Percentiles rank a stretch among this genome's conserved stretches.
Evolutionary conservation across 2,329 filamentous ascomycete species (phyloP).

Genomic region (Phaeosphaeria sp.): DNA sequence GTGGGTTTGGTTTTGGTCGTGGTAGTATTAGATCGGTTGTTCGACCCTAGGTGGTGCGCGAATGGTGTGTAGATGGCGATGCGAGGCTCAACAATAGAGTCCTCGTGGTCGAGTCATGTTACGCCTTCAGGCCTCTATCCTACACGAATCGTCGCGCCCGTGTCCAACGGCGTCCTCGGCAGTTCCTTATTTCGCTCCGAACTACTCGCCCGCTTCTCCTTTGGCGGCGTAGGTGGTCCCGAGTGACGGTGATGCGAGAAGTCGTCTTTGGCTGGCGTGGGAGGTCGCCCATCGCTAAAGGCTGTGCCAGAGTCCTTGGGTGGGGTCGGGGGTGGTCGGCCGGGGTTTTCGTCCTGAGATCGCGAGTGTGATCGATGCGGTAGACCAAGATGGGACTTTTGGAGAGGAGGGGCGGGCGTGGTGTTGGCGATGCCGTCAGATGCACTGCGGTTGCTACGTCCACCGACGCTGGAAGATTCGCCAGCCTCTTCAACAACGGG

Average conservation of each 20-base stretch:
- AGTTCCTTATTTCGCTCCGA: constrained; percentile 42
- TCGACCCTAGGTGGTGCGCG: too few relatives aligned
- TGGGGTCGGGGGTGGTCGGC: constrained; percentile 53
- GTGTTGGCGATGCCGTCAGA: constrained; percentile 22
- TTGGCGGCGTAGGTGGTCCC: constrained; percentile 50
- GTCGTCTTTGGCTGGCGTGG: constrained; percentile 48
- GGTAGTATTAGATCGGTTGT: too few relatives aligned
- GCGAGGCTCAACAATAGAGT: too few relatives aligned
- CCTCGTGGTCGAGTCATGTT: too few relatives aligned
- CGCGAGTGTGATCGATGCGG: constrained; percentile 21
- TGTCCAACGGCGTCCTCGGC: constrained; percentile 43
- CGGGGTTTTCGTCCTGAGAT: constrained; percentile 36
- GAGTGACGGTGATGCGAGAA: constrained; percentile 31
- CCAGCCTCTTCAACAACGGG: constrained; percentile 92
- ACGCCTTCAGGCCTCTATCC: constrained; percentile 26
- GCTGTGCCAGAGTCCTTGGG: constrained; percentile 47
- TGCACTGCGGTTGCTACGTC: constrained; percentile 58
- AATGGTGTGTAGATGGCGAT: too few relatives aligned
- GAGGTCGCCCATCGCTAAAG: constrained; percentile 32
- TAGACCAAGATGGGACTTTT: constrained; percentile 17
- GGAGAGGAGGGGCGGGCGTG: constrained; percentile 30
- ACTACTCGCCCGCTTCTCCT: constrained; percentile 41
- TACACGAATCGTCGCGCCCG: constrained; percentile 42
- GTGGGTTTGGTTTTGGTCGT: too few relatives aligned
- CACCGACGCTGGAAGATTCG: constrained; percentile 73